phyloP scores from a whole-genome alignment of 2,329 filamentous ascomycete genomes.

The Teratosphaeria gauchensis region DNA sequence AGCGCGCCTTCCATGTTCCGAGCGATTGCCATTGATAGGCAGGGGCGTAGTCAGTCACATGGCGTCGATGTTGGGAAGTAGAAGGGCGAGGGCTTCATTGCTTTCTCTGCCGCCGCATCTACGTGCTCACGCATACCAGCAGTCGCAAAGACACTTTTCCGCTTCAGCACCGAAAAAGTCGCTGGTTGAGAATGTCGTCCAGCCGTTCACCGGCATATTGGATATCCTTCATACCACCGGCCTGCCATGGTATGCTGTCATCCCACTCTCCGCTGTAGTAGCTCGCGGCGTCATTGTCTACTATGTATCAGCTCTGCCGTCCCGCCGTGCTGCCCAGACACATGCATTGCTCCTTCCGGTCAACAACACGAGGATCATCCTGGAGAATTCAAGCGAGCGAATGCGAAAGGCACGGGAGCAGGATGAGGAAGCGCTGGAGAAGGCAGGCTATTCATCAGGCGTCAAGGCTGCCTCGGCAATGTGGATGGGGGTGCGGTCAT shows the following conservation, averaged over 20 bases:
- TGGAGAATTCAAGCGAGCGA: not conserved
- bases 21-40: too few relatives aligned
- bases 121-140: conserved; percentile 9
- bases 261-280: conserved; percentile 21
- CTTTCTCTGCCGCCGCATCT: conserved; percentile 14
- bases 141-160: conserved; percentile 16
- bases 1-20: not conserved
- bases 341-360: conserved; percentile 14
- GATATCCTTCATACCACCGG: conserved; percentile 18
- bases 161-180: conserved; percentile 9
- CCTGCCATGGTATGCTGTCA: conserved; percentile 23
- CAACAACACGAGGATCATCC: not conserved
- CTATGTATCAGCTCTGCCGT: conserved; percentile 11
- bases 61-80: not conserved
- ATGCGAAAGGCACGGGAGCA: not conserved
- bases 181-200: conserved; percentile 6
- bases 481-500: not conserved
- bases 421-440: not conserved
- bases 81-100: conserved; percentile 2
- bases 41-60: not conserved
- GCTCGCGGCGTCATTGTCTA: conserved; percentile 21
- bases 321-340: conserved; percentile 10
- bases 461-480: not conserved
- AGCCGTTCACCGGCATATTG: conserved; percentile 12
- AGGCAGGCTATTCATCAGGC: not conserved